Percentiles rank a stretch among this genome's conserved stretches.
Conservation (phyloP, 2,329 filamentous ascomycete species). For the Dryadomyces quercus-mongolicae region DNA sequence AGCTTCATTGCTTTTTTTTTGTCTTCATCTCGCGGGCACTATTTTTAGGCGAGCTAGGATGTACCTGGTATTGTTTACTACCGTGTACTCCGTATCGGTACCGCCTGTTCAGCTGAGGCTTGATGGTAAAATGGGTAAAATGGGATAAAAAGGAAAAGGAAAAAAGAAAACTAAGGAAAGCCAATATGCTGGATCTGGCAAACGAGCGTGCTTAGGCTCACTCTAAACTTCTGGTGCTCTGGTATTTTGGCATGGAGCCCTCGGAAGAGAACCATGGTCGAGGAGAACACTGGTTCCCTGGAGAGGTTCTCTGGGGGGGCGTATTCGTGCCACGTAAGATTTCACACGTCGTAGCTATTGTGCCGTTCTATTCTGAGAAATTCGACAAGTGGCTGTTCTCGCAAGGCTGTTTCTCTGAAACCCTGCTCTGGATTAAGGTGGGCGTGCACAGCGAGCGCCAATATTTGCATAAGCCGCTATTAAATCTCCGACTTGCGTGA, state of each 20-base stretch:
- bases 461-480: not conserved
- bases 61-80: not conserved
- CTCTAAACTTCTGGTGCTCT: too few relatives aligned
- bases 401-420: too few relatives aligned
- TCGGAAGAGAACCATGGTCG: not conserved
- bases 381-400: too few relatives aligned
- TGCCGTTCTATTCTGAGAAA: not conserved
- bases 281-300: not conserved
- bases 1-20: too few relatives aligned
- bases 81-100: too few relatives aligned
- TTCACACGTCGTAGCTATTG: not conserved
- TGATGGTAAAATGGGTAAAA: not conserved
- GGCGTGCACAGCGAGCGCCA: not conserved
- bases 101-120: not conserved
- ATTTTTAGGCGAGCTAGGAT: not conserved
- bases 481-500: constrained; percentile 3
- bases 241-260: too few relatives aligned
- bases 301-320: too few relatives aligned
- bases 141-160: not conserved
- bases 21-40: not conserved
- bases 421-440: not conserved
- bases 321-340: not conserved
- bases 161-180: not conserved
- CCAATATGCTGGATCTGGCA: too few relatives aligned
- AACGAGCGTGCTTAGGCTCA: too few relatives aligned